These are phyloP conservation scores for Boletus subcaerulescens DNA, from an alignment of 768 basidiomycete species.

Conservation along the genomic window DNA sequence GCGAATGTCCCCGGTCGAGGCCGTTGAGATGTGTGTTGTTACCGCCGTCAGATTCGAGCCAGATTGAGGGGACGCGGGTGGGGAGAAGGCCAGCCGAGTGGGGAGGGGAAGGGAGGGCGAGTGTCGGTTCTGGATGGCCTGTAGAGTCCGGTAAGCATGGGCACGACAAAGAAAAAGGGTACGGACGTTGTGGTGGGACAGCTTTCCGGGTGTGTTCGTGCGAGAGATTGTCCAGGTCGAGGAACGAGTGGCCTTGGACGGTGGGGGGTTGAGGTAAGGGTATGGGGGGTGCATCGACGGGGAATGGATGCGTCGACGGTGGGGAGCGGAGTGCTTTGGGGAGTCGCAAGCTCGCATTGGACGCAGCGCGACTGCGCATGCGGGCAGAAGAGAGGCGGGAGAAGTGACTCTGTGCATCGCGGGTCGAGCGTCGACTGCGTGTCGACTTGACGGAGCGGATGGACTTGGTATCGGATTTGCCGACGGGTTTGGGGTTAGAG, in stretches of 20 bases:
- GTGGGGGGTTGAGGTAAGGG: constrained; percentile 19
- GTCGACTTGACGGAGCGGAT: constrained; percentile 25
- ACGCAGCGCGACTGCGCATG: constrained; percentile 58
- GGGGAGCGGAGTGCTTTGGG: constrained; percentile 37
- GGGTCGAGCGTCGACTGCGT: constrained; percentile 23
- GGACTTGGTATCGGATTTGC: constrained; percentile 22
- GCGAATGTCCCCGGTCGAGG: constrained; percentile 21
- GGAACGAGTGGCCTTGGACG: constrained; percentile 27
- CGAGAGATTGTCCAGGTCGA: constrained; percentile 33
- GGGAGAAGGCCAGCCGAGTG: constrained; percentile 20
- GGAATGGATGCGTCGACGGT: constrained; percentile 35
- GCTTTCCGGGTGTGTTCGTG: constrained; percentile 31
- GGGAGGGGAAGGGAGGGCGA: constrained; percentile 19
- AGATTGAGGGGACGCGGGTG: constrained; percentile 44
- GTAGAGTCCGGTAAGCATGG: not conserved
- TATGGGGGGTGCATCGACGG: constrained; percentile 30
- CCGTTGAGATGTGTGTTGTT: constrained; percentile 6
- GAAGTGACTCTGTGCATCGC: constrained; percentile 31
- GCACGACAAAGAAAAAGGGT: not conserved
- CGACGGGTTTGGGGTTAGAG: not conserved
- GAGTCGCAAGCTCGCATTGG: constrained; percentile 65
- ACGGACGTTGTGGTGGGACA: constrained; percentile 17
- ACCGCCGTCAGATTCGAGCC: constrained; percentile 43
- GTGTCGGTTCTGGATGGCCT: constrained; percentile 17
- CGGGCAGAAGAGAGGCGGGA: constrained; percentile 62